Evolutionary conservation across 352 stramenopile genomes (phyloP).

Genomic region (Achlya hypogyna): DNA sequence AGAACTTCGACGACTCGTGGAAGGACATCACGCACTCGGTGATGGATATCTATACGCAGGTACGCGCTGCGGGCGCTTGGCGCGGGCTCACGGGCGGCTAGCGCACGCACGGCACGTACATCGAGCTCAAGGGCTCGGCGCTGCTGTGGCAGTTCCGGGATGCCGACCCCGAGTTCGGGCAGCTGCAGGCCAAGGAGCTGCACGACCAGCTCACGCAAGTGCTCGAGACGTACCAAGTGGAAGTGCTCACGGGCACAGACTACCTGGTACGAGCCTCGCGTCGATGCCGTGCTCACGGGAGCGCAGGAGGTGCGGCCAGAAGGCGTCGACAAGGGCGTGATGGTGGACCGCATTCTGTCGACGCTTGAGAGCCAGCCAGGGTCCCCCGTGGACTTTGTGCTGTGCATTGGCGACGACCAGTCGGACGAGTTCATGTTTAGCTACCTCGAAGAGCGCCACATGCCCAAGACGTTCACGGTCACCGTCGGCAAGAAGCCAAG

Average conservation of each 20-base stretch:
- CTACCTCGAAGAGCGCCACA: slow-evolving; percentile 66
- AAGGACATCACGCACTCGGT: slow-evolving; percentile 94
- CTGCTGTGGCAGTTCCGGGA: slow-evolving; percentile 99
- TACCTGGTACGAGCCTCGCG: slow-evolving; percentile 65
- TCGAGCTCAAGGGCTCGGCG: slow-evolving; percentile 98
- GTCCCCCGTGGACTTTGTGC: slow-evolving; percentile 91
- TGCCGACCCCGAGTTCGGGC: slow-evolving; percentile 98
- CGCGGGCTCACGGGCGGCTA: slow-evolving; percentile 6
- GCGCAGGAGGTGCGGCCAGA: slow-evolving; percentile 92
- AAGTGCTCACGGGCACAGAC: slow-evolving; percentile 84
- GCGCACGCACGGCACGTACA: slow-evolving; percentile 98
- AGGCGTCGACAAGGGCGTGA: slow-evolving; percentile 97
- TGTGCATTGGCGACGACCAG: slow-evolving; percentile 96
- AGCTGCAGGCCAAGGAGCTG: slow-evolving; percentile 96
- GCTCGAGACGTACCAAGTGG: slow-evolving; percentile 92
- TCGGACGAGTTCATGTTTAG: slow-evolving; percentile 98
- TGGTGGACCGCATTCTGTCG: slow-evolving; percentile 93
- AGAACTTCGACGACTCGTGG: slow-evolving; percentile 94
- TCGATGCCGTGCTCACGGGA: background rate
- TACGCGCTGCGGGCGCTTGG: background rate
- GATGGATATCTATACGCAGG: slow-evolving; percentile 98
- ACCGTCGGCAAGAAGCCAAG: slow-evolving; percentile 98
- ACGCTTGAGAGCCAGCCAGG: slow-evolving; percentile 64
- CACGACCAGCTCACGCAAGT: slow-evolving; percentile 96
- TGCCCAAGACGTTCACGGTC: slow-evolving; percentile 87